Evolutionary conservation across 2,329 filamentous ascomycete species (phyloP).

Genomic region (Botryotinia convoluta): DNA sequence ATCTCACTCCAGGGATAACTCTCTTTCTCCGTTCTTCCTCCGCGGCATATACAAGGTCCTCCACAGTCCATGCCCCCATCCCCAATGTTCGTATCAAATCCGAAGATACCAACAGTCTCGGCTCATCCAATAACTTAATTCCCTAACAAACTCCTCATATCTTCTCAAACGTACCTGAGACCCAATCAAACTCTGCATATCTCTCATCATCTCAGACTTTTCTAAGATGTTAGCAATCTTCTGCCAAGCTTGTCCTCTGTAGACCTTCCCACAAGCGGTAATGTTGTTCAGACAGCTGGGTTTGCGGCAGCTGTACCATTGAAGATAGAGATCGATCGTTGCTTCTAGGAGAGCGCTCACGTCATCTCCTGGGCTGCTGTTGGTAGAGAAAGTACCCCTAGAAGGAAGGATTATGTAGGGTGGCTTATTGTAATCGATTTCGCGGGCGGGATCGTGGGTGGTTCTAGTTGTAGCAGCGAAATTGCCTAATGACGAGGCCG

Average conservation of each 20-base stretch:
- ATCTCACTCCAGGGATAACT: rapidly evolving
- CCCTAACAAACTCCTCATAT: not conserved
- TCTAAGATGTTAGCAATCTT: not conserved
- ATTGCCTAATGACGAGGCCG: not conserved
- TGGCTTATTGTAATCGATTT: not conserved
- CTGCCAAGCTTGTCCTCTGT: not conserved
- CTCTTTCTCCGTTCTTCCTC: not conserved
- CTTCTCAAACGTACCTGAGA: not conserved
- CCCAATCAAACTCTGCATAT: not conserved
- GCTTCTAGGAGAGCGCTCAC: not conserved
- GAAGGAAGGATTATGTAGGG: not conserved
- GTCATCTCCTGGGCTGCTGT: not conserved
- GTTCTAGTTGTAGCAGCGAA: not conserved
- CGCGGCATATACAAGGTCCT: not conserved
- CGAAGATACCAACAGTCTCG: not conserved
- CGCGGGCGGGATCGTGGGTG: not conserved
- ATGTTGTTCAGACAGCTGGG: rapidly evolving
- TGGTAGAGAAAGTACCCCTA: not conserved
- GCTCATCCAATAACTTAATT: not conserved
- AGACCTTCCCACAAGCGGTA: not conserved
- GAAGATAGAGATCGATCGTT: not conserved
- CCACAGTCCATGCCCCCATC: not conserved
- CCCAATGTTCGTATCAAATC: no score
- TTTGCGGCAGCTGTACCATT: not conserved
- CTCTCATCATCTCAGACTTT: not conserved